Evolutionary conservation across 352 stramenopile species (phyloP).

Genomic region (Phytopythium sindhum): DNA sequence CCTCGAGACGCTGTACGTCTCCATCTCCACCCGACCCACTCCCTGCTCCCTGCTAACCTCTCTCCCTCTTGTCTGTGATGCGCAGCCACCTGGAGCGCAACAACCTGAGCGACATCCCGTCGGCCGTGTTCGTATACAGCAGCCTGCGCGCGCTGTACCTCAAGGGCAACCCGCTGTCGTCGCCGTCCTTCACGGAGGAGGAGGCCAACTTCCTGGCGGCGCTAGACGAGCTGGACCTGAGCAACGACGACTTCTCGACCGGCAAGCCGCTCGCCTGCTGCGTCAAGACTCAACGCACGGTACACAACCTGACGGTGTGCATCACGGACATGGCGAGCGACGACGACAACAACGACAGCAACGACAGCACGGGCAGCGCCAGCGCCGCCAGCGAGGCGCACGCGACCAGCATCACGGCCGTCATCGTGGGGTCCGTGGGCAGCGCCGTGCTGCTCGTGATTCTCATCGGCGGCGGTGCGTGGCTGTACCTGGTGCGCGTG

Average conservation of each 20-base stretch:
- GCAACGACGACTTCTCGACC: constrained; percentile 31
- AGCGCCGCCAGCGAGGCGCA: not conserved
- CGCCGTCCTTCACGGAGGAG: constrained; percentile 40
- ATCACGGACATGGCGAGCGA: constrained; percentile 18
- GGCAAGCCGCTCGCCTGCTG: constrained; percentile 17
- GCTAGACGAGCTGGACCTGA: constrained; percentile 30
- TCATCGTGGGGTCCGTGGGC: constrained; percentile 31
- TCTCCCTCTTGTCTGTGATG: not conserved
- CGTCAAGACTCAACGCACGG: constrained; percentile 13
- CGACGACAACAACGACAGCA: constrained; percentile 8
- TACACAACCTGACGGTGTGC: constrained; percentile 27
- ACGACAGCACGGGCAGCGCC: constrained; percentile 7
- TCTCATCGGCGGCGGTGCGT: constrained; percentile 15
- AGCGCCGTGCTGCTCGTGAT: constrained; percentile 33
- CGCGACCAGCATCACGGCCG: constrained; percentile 13
- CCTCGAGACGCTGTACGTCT: constrained; percentile 40
- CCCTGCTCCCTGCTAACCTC: not conserved
- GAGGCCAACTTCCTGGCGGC: constrained; percentile 21
- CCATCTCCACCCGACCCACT: not conserved
- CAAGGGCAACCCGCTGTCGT: constrained; percentile 34
- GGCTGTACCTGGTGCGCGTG: constrained; percentile 14
- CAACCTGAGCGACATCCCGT: constrained; percentile 44
- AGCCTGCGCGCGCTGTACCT: constrained; percentile 41
- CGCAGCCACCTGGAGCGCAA: constrained; percentile 47
- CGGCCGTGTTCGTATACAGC: constrained; percentile 42